Base-by-base conservation (phyloP, 2,329 filamentous ascomycete species). In the Trichoderma gracile region DNA sequence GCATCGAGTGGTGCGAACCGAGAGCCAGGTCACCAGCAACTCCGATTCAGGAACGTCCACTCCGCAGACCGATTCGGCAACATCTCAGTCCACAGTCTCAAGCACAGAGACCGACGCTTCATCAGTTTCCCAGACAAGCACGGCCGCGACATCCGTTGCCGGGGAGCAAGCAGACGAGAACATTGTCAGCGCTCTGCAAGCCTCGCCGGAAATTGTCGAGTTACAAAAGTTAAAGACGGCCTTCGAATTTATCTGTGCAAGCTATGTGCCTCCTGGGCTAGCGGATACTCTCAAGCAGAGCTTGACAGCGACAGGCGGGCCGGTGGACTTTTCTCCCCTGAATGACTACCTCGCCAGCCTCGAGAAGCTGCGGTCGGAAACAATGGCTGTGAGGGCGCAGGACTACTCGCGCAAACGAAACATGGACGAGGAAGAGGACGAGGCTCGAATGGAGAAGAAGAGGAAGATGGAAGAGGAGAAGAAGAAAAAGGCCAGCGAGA, bases 391-490 rank as follows among this genome's bases (percentile, higher is more conserved):
- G 3, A 85, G 92, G 60, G 87, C 88, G 2, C 83, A 81, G 2
- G 89, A 93, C 74, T 92, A 89, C 74, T 86, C 89, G 3, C 82
- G 88, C 21, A 94, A 93, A 74, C 83, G 89, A 17, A 77, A 77
- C 1, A 74, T 82, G 0, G 88, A 92, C 66, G 91, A 92, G 42
- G 89, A 92, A 38, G 85, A 86, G 25, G 84, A 86, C 42, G 83
- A 85, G 14, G 81, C 82, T 14, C 79, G 88, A 3, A 87, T 86
- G 3, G 91, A 93, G 75, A 97, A 95, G 85, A 93, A 90, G 79
- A 82, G 89, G 49, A 93, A 89, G 75, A 87, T 89, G 78, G 93
- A 97, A 57, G 94, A 97, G 67, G 93, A 97, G 65, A 93, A 97
- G 65, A 90, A 89, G 79, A 89, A 86, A 75, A 93, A 96, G 78